Conservation (phyloP, 352 stramenopile genomes). For the Phytophthora pisi region DNA sequence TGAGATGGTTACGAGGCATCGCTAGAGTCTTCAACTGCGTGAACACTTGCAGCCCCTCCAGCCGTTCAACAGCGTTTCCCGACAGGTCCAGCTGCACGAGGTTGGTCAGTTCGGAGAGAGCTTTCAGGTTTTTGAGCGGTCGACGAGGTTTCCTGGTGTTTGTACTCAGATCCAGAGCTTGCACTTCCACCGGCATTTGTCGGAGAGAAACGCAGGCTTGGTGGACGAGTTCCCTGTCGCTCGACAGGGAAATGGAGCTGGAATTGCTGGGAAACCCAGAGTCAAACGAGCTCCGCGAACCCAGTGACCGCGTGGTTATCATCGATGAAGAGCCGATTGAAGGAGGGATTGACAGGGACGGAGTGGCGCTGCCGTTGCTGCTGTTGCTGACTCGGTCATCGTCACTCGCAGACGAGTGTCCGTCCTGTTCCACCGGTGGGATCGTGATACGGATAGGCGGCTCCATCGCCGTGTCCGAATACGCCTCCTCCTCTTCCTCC, state of each 20-base stretch:
- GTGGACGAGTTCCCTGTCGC: conserved; percentile 49
- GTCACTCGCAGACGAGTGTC: conserved; percentile 13
- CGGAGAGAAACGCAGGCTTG: conserved; percentile 34
- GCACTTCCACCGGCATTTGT: conserved; percentile 32
- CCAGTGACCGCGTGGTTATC: conserved; percentile 23
- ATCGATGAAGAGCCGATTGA: conserved; percentile 25
- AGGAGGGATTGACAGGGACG: conserved; percentile 20
- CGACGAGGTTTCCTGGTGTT: conserved; percentile 55
- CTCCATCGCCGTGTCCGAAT: conserved; percentile 13
- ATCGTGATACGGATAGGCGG: conserved; percentile 26
- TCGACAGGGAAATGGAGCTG: conserved; percentile 22
- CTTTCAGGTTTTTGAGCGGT: conserved; percentile 63
- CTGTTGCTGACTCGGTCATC: conserved; percentile 21
- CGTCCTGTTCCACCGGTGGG: conserved; percentile 13
- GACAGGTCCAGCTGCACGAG: conserved; percentile 65
- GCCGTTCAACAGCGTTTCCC: conserved; percentile 60
- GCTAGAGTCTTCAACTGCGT: conserved; percentile 48
- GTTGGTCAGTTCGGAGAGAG: conserved; percentile 51
- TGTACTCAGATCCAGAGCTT: conserved; percentile 54
- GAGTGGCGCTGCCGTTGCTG: conserved; percentile 12
- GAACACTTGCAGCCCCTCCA: conserved; percentile 68
- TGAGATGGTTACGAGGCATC: conserved; percentile 77
- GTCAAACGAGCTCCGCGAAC: conserved; percentile 29
- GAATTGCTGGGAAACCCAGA: conserved; percentile 31
- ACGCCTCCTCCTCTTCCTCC: conserved; percentile 2